These are phyloP conservation scores for Fraxinus americana DNA, from an alignment of 257 asterid genomes.

Conservation along the genomic window DNA sequence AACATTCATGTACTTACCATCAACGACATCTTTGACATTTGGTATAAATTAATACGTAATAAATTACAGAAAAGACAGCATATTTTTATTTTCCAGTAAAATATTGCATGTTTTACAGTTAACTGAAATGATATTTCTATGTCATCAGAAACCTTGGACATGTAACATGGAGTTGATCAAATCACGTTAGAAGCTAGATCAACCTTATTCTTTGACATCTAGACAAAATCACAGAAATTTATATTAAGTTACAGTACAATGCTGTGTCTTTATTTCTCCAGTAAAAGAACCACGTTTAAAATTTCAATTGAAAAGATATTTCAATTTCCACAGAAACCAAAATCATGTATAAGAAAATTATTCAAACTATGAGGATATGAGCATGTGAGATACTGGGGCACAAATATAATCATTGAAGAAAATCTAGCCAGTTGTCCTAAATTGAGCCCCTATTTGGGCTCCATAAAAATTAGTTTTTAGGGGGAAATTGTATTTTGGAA, in stretches of 20 bases:
- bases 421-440: neutral
- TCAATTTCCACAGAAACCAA: conserved; percentile 6
- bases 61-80: neutral
- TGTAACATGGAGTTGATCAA: neutral
- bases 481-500: too few species aligned
- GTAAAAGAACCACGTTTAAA: neutral
- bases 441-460: neutral
- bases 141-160: neutral
- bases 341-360: neutral
- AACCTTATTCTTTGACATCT: neutral
- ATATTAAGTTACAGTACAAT: neutral
- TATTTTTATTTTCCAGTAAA: neutral
- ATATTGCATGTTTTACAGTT: neutral
- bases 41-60: neutral
- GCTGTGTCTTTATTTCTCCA: neutral
- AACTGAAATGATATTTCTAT: neutral
- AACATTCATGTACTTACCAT: neutral
- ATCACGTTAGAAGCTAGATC: neutral
- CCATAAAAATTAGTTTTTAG: too few species aligned
- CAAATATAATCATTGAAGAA: neutral
- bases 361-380: conserved; percentile 14
- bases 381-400: neutral
- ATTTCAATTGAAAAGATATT: neutral
- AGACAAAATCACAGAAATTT: neutral
- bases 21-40: neutral